Base-by-base conservation (phyloP, 257 asterid species). In the Apocynum venetum region DNA sequence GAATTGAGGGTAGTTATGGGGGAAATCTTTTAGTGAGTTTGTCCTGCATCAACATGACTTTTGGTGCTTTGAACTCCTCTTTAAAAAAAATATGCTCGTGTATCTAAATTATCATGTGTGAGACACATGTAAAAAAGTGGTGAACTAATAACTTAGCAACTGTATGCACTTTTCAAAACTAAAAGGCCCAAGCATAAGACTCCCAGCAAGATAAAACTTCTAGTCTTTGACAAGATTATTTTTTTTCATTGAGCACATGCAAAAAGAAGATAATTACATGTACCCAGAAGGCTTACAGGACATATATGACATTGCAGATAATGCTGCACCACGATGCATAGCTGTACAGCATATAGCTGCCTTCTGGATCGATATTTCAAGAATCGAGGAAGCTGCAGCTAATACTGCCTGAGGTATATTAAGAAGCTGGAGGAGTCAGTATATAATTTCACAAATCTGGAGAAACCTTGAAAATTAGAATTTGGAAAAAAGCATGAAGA, bases 321-420 rank as follows among this genome's bases (percentile, higher is more conserved):
- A 85, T 77, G 96, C 96, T 75, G 98, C 96, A 82, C 93, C 98
- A 82, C 97, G 98, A 82, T 93, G 98, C 92, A 90, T 86, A 78
- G 96, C 98, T 68, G 97, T 91, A 84, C 93, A 91, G 78, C 93
- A 93, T 79, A 91, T 89, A 68, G 95, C 95, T 12, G 98, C 98
- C 87, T 93, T 93, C 83, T 88, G 96, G 86, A 93, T 81, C 81
- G 97, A 90, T 79, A 82, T 86, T 86, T 91, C 96, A 75, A 91
- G 84, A 84, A 91, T 89, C 72, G 95, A 82, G 76, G 92, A 92
- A 76, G 97, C 90, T 78, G 90, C 90, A 74, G 90, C 93, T 79
- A 91, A 84, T 78, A 90, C 89, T 82, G 84, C 91, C 98, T 93
- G 95, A 84, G 78, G 85, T 78, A 78, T 71, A 85, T 65, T 12